These are phyloP conservation scores for Penicillium macrosclerotiorum DNA, from an alignment of 495 filamentous ascomycete species.

Conservation along the genomic window DNA sequence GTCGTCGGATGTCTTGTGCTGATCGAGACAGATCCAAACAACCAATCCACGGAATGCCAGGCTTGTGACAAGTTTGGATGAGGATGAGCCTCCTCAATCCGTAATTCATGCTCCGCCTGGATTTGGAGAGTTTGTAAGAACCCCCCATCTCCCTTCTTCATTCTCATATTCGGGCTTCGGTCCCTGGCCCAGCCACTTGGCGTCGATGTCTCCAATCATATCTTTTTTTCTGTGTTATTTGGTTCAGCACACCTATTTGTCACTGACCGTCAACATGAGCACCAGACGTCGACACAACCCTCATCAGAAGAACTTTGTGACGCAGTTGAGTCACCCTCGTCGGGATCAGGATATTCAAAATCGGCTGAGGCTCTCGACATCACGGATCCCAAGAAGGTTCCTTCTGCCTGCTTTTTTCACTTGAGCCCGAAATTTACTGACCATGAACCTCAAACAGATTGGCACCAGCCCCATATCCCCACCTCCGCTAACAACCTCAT, in stretches of 20 bases:
- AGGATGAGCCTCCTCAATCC: slow-evolving; percentile 71
- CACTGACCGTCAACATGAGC: no score
- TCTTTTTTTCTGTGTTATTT: no score
- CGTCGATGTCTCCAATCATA: no score
- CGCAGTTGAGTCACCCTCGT: slow-evolving; percentile 7
- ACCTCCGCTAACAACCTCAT: slow-evolving; percentile 66
- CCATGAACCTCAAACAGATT: slow-evolving; percentile 10
- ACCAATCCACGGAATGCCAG: slow-evolving; percentile 52
- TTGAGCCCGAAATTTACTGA: slow-evolving; percentile 3
- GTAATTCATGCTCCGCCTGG: slow-evolving; percentile 85
- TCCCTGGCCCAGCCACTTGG: no score
- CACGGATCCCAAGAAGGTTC: neutral
- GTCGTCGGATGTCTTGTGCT: no score
- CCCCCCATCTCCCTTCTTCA: no score
- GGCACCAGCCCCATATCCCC: slow-evolving; percentile 52
- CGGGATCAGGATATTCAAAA: neutral
- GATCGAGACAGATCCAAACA: slow-evolving; percentile 56
- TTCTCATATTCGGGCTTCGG: no score
- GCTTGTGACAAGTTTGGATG: slow-evolving; percentile 53
- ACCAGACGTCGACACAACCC: neutral
- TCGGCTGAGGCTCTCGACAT: neutral
- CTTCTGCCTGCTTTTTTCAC: no score
- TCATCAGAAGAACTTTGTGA: slow-evolving; percentile 7
- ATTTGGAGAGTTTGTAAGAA: slow-evolving; percentile 72
- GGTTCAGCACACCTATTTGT: no score